A percentile compares a stretch with the other conserved stretches of the same genome.
These are phyloP conservation scores for Trypanosoma cruzi DNA, from an alignment of 208 protist genomes.

Conservation along the genomic window DNA sequence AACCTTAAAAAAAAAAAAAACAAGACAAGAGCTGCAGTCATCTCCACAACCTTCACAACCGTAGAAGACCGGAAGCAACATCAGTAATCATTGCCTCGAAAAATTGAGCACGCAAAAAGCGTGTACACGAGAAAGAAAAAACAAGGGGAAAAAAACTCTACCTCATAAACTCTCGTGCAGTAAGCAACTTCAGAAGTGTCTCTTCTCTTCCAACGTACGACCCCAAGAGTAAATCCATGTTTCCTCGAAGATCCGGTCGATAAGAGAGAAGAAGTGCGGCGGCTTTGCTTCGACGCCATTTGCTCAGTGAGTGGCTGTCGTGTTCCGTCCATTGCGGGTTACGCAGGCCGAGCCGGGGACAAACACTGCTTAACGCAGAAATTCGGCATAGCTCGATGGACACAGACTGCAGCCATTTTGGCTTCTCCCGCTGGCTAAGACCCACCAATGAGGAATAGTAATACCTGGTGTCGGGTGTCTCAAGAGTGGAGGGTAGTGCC, in stretches of 20 bases:
- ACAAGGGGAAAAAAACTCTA: neutral
- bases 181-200: neutral
- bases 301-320: neutral
- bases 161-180: neutral
- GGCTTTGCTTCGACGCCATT: neutral
- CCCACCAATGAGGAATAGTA: constrained; percentile 3
- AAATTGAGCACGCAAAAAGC: neutral
- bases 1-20: neutral
- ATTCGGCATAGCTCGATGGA: neutral
- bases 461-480: neutral
- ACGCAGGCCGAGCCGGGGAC: neutral
- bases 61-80: neutral
- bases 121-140: neutral
- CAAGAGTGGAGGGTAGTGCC: neutral
- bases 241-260: constrained; percentile 1
- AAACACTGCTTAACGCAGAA: neutral
- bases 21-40: neutral
- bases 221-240: neutral
- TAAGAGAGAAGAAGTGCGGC: neutral
- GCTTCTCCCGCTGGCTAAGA: constrained; percentile 7
- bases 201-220: constrained; percentile 11
- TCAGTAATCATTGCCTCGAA: neutral
- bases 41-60: neutral
- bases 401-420: neutral
- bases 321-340: constrained; percentile 11